Percentiles rank a stretch among this genome's conserved stretches.
Evolutionary conservation across 106 monocot genomes (phyloP).

Genomic region (Acanthochlamys bracteata): DNA sequence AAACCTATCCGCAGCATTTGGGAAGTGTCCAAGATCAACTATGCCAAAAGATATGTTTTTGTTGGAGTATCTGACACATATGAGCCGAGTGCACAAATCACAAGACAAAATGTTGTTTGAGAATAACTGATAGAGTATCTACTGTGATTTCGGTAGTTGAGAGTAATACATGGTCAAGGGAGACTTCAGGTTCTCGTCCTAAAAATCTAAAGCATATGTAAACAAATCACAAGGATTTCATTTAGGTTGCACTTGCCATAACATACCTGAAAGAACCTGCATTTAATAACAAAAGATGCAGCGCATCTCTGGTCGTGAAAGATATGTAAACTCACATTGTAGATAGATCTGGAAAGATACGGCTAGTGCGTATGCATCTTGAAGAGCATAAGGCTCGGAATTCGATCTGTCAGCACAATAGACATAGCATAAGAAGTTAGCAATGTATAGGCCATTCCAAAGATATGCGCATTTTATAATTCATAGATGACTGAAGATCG

Average conservation of each 20-base stretch:
- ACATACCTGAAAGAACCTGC: neutral
- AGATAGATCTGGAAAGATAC: slow-evolving; percentile 80
- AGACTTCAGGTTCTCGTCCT: too few species aligned
- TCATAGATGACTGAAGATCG: neutral
- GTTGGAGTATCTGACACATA: slow-evolving; percentile 70
- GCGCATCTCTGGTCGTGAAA: neutral
- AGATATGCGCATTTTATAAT: slow-evolving; percentile 9
- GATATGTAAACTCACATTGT: slow-evolving; percentile 40
- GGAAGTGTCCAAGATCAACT: slow-evolving; percentile 86
- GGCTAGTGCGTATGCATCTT: slow-evolving; percentile 57
- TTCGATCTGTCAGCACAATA: slow-evolving; percentile 90
- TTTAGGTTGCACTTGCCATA: too few species aligned
- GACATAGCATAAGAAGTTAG: neutral
- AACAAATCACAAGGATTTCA: too few species aligned
- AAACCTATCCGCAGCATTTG: slow-evolving; percentile 82
- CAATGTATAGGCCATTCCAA: neutral
- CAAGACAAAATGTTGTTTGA: neutral
- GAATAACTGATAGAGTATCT: neutral
- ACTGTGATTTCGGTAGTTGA: neutral
- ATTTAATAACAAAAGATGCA: neutral
- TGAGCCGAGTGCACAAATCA: neutral
- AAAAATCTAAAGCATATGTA: too few species aligned
- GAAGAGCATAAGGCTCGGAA: slow-evolving; percentile 59
- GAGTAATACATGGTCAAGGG: neutral
- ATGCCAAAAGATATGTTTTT: slow-evolving; percentile 84